Evolutionary conservation across 495 filamentous ascomycete species (phyloP), one percentile per base, ranked within the genome.

Genomic region (Bathelium albidoporum): DNA sequence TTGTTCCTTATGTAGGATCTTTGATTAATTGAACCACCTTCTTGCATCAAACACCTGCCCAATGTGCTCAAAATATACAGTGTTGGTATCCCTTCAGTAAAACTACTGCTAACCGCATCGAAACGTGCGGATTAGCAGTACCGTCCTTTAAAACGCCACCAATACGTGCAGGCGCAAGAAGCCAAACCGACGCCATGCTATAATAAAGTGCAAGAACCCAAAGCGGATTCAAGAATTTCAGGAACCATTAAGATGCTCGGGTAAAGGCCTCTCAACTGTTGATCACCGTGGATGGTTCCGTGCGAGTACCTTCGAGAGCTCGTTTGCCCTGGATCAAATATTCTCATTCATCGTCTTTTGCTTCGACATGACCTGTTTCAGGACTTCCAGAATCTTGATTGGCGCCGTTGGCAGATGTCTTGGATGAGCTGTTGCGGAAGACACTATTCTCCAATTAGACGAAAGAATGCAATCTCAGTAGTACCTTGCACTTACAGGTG

Each of bases 401-500:
- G 14, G 12, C 29, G 5, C 5, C 49, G 29, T 55, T 55, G 5
- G 22, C 49, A 29, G 49, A 11, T 10, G 49, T 10, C 49, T 55
- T 55, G 9, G 49, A 28, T 20, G 49, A 55, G 24, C 49, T 29
- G 24, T 16, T 55, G 22, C 49, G 49, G 24, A 55, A 55, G 7
- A 55, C 49, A 26, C 49, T 55, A 55, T 20, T 9, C 16, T 9
- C 20, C 24, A 9, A 29, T 55, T 28, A 55, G 24, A 55, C 29
- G 5, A 2, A 9, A 9, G 16, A 55, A 55, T 7, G 4, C 22
- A 7, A 5, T 16, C 4, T 55, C 20, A 20, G 5, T 28, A 29
- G 9, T 28, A 28, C 29, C 49, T 18, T 32, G 34, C n/a, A 71
- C 73, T 70, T 70, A 75, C 73, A 77, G 65, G 60, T 76, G 75